These are phyloP conservation scores for Exophiala alcalophila DNA, from an alignment of 2,329 filamentous ascomycete species.

Conservation along the genomic window DNA sequence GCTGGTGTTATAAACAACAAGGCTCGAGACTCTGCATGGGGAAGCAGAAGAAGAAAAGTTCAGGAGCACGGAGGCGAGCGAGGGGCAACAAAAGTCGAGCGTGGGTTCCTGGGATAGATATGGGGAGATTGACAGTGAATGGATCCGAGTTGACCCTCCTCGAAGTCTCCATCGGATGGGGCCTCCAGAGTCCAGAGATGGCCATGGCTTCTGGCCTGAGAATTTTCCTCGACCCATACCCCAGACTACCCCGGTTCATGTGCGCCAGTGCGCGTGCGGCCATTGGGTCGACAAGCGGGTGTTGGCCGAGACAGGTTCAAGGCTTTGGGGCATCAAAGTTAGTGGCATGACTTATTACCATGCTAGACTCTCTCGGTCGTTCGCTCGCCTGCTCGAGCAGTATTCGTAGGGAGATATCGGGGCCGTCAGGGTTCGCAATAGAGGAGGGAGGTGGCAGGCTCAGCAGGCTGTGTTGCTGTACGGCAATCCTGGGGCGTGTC, in stretches of 20 bases:
- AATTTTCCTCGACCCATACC: slow-evolving; percentile 17
- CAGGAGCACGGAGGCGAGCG: slow-evolving; percentile 1
- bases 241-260: slow-evolving; percentile 19
- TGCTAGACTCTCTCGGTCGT: neutral
- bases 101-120: slow-evolving; percentile 16
- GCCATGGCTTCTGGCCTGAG: neutral
- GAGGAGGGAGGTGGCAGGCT: no score
- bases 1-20: neutral
- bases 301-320: slow-evolving; percentile 3
- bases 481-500: no score
- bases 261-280: neutral
- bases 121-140: slow-evolving; percentile 14
- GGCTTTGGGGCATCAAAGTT: slow-evolving; percentile 7
- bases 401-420: no score
- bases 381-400: no score
- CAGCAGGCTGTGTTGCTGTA: no score
- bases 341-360: neutral
- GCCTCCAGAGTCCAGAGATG: no score
- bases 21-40: neutral
- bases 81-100: slow-evolving; percentile 3
- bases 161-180: no score
- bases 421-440: no score
- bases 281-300: slow-evolving; percentile 16
- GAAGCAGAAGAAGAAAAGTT: slow-evolving; percentile 1
- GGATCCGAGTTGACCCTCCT: slow-evolving; percentile 18